A percentile compares a stretch with the other conserved stretches of the same genome.
Conservation (phyloP, 139 green algal genomes). For the Choricystis sp. region DNA sequence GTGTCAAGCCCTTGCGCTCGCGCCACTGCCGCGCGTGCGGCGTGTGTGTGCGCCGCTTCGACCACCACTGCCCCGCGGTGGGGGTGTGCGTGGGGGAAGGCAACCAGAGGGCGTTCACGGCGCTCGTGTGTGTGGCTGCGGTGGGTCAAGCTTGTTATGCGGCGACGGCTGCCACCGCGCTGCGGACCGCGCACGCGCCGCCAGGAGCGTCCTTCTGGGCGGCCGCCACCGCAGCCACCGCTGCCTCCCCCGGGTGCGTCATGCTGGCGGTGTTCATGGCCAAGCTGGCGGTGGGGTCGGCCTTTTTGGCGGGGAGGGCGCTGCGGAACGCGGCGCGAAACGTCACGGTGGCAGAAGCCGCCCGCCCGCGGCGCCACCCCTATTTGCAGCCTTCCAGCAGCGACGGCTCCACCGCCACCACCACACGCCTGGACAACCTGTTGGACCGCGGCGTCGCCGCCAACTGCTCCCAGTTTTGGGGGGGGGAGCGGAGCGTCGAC, state of each 20-base stretch:
- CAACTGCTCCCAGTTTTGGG: not conserved
- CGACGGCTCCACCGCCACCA: not conserved
- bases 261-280: not conserved
- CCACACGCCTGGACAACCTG: no score
- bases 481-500: not conserved
- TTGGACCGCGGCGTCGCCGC: not conserved
- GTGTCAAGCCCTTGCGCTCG: slow-evolving; percentile 21
- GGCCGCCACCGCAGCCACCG: not conserved
- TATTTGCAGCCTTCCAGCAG: not conserved
- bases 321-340: not conserved
- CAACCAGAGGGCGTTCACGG: slow-evolving; percentile 26
- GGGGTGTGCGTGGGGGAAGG: slow-evolving; percentile 28
- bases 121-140: no score
- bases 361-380: not conserved
- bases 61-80: slow-evolving; percentile 44
- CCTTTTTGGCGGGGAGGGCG: not conserved
- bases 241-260: no score
- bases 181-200: no score
- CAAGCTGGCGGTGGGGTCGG: not conserved
- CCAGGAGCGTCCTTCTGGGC: not conserved
- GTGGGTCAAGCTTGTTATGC: no score
- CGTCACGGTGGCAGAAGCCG: not conserved
- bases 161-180: no score
- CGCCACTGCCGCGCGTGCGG: slow-evolving; percentile 32
- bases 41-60: slow-evolving; percentile 27